phyloP scores from a whole-genome alignment of 2,329 filamentous ascomycete species.

The Colletotrichum abscissum region DNA sequence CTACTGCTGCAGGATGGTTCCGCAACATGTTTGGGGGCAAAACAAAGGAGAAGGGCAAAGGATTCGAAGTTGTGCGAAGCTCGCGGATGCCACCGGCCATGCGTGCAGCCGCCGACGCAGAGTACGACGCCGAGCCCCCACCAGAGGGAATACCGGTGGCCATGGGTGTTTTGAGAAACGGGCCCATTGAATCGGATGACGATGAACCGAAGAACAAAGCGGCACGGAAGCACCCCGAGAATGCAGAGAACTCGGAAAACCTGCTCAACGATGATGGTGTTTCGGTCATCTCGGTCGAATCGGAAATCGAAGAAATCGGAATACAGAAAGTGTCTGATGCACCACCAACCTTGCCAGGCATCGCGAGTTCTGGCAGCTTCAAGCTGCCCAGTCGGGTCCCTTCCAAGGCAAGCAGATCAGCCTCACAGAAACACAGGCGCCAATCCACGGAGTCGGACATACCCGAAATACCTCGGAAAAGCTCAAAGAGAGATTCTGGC shows the following conservation, averaged over 20 bases:
- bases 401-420: slow-evolving; percentile 64
- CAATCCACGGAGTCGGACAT: slow-evolving; percentile 48
- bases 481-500: slow-evolving; percentile 72
- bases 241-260: slow-evolving; percentile 41
- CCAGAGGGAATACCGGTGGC: slow-evolving; percentile 75
- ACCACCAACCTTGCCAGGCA: slow-evolving; percentile 68
- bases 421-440: slow-evolving; percentile 47
- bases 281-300: slow-evolving; percentile 47
- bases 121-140: slow-evolving; percentile 74
- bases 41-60: slow-evolving; percentile 94
- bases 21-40: slow-evolving; percentile 83
- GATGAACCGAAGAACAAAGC: slow-evolving; percentile 52
- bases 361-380: slow-evolving; percentile 69
- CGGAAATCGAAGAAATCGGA: slow-evolving; percentile 57
- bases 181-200: slow-evolving; percentile 74
- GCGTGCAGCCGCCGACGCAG: slow-evolving; percentile 60
- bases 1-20: slow-evolving; percentile 91
- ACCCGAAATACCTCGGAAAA: slow-evolving; percentile 77
- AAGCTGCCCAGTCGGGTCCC: slow-evolving; percentile 72
- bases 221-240: slow-evolving; percentile 38
- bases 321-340: slow-evolving; percentile 56
- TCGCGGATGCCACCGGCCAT: slow-evolving; percentile 85
- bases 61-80: slow-evolving; percentile 95
- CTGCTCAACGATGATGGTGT: slow-evolving; percentile 60
- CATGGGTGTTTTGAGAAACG: slow-evolving; percentile 68